Base-by-base conservation (phyloP, 495 filamentous ascomycete species). In the Aspergillus ostianus region DNA sequence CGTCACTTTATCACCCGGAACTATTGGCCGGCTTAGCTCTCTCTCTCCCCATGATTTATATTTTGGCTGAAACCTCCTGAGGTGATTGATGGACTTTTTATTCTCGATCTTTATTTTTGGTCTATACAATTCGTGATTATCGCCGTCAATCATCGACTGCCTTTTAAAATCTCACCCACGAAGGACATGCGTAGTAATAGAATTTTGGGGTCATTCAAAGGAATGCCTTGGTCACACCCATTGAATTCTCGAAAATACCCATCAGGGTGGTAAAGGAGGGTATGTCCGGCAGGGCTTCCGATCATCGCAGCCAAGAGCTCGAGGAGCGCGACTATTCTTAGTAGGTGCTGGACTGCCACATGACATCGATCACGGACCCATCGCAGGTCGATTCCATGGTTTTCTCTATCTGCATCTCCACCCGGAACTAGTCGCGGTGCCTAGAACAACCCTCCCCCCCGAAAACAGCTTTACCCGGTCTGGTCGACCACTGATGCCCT, bases 321-420 rank as follows among this genome's bases (percentile, higher is more conserved):
- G 30, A 47, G 27, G n/a, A 32, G 5, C 26, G n/a, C 26, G 41
- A 48, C 59, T 61, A 61, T 57, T 54, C 57, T 57, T 61, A 61
- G 59, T 51, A n/a, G 47, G 26, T 30, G 41, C 49, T 51, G 50
- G 54, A 46, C 49, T 61, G 20, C 59, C 59, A 61, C 59, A 53
- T 61, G 59, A 61, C 59, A 61, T 57, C 53, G 58, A 51, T 56
- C 44, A 26, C 18, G 55, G 59, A 53, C 53, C 58, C 58, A 57
- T 57, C 55, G 41, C 12, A 21, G 17, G 9, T 21, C 3, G 48
- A 57, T 57, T 61, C 59, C 59, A 57, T 61, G 59, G 59, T 53
- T 61, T 57, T 61, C 59, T 47, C 47, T 60, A 55, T 23, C 47
- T 46, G 23, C 50, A 45, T 45, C 51, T 30, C 45, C 46, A 21